Evolutionary conservation across 2,329 filamentous ascomycete genomes (phyloP).

Genomic region (Verticillium nubilum): DNA sequence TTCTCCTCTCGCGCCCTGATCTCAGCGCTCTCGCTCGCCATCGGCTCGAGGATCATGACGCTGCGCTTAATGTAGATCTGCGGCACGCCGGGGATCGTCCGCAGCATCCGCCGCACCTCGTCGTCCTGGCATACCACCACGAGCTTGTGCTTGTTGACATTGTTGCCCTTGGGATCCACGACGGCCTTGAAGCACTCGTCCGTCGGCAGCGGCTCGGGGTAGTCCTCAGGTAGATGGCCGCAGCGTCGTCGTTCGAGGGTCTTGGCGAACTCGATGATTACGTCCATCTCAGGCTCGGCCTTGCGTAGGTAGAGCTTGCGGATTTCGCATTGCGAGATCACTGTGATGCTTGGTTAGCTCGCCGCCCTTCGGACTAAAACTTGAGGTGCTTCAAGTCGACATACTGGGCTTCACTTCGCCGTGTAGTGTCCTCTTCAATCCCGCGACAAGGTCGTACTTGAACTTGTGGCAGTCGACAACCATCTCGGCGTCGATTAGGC

Average conservation of each 20-base stretch:
- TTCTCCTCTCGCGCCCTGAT: conserved; percentile 64
- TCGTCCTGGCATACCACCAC: conserved; percentile 70
- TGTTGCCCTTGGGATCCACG: conserved; percentile 69
- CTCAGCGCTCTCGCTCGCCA: conserved; percentile 62
- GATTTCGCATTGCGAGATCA: conserved; percentile 79
- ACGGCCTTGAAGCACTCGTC: conserved; percentile 68
- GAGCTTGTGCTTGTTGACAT: conserved; percentile 73
- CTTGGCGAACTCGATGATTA: conserved; percentile 72
- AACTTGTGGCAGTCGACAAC: conserved; percentile 74
- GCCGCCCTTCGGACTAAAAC: too few relatives aligned
- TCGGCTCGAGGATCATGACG: conserved; percentile 68
- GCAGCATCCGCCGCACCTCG: conserved; percentile 57
- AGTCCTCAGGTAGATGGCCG: conserved; percentile 68
- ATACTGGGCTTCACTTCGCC: conserved; percentile 77
- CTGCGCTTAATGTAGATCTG: conserved; percentile 73
- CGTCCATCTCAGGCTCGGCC: conserved; percentile 43
- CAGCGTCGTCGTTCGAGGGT: conserved; percentile 65
- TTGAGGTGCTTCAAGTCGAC: too few relatives aligned
- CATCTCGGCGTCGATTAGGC: conserved; percentile 82
- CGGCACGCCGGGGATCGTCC: conserved; percentile 66
- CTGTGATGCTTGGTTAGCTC: conserved; percentile 25
- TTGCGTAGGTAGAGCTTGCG: conserved; percentile 67
- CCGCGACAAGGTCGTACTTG: conserved; percentile 81
- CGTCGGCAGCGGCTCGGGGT: conserved; percentile 64
- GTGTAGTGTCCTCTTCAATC: conserved; percentile 77